Evolutionary conservation across 176 grass and related monocot genomes (phyloP), one percentile per base, ranked within the genome.

Genomic region (Hordeum marinum): DNA sequence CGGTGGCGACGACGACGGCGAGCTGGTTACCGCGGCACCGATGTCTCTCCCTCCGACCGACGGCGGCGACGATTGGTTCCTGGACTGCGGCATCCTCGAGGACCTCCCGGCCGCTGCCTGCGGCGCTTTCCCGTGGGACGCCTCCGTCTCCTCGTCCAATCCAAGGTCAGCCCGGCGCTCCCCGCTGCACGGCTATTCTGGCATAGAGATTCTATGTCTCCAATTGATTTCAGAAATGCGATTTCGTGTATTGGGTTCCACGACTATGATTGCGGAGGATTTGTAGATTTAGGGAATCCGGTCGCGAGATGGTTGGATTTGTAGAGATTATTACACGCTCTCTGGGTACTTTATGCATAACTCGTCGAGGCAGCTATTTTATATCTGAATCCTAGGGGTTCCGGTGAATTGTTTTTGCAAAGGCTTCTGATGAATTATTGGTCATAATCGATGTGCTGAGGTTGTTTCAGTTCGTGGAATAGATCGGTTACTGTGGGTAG

Each of bases 21-120:
- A 85, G 57, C n/a, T 76, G 74, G 74, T 17, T 57, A 21, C 70
- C n/a, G 15, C 85, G 71, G 50, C 57, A 58, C 60, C 68, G 85
- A 91, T 91, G 89, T 87, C 85, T 79, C 80, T 84, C 27, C 68
- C 80, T 2, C 81, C 68, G 69, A 68, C n/a, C 37, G 81, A 80
- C 45, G 84, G 85, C n/a, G 75, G 67, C 46, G 89, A 91, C 7
- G 76, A 91, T 29, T 91, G 89, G 89, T 91, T 91, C 81, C 76
- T 91, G 40, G 68, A 87, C 76, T 91, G 89, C 81, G 68, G 76
- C 68, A 87, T 91, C 85, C 89, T 91, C 40, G 85, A 87, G 67
- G 89, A 87, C 81, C 85, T 91, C 60, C 89, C 89, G 36, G 76
- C 48, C 13, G 89, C 62, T 4, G 81, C 84, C 5, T 83, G 89